Base-by-base conservation (phyloP, 176 grass and related monocot species). In the Carex parvula region DNA sequence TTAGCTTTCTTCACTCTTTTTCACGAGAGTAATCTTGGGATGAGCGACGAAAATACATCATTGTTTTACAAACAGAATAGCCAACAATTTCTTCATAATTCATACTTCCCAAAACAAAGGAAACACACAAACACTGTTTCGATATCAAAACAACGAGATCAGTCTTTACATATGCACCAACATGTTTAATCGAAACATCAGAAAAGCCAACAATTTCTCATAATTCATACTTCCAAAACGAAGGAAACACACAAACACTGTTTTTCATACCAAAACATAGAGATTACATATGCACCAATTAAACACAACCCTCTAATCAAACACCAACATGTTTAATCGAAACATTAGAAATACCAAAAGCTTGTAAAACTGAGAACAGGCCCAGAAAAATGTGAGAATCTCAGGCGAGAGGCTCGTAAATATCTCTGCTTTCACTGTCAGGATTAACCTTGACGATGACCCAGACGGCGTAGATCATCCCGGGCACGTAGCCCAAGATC, bases 391-490 rank as follows among this genome's bases (percentile, higher is more conserved):
- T 14, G 22, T 66, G 33, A 83, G 63, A 83, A 67, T 64, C 80
- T 83, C 80, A 94, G 18, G 89, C 89, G 20, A 91, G 78, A 37
- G 64, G 30, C 11, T 80, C 54, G 70, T 94, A 94, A 4, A 62
- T 84, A 3, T 91, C 91, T 59, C 89, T 85, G 15, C 67, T 53
- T 7, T 72, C 6, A 1, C 60, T 58, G 3, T 89, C 82, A 3
- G 86, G 26, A 75, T 85, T 42, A 3, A 91, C 70, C 16, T 89
- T 81, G 33, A 94, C 84, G 55, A 94, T 89, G 20, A 94, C 78
- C 9, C 87, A 94, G 26, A 94, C 60, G 0, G 89, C 92, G 3
- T 94, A 94, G 87, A 94, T 86, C 71, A 94, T 94, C 60, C 92
- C 92, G 46, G 92, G 92, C 60, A 94, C 2, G 50, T 89, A 91